Percentiles rank a stretch among this genome's conserved stretches.
These are phyloP conservation scores for Candida pseudoglaebosa DNA, from an alignment of 805 yeast genomes.

Conservation along the genomic window DNA sequence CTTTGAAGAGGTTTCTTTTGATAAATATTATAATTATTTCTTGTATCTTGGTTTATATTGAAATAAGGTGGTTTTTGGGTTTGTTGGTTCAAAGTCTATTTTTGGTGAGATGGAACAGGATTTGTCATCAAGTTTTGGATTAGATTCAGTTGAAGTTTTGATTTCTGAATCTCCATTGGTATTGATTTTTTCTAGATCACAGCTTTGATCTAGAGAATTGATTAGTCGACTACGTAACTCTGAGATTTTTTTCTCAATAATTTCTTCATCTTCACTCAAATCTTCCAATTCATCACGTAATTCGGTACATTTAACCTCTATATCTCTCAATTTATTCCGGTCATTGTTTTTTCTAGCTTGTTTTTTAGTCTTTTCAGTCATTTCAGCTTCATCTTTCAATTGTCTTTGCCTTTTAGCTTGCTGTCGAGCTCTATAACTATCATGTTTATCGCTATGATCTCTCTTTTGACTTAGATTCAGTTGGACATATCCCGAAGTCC, in stretches of 20 bases:
- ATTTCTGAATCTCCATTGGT: no score
- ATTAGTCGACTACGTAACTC: conserved; percentile 13
- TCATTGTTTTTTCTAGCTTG: conserved; percentile 22
- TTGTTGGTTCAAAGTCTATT: no score
- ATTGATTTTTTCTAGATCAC: no score
- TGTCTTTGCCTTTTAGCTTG: conserved; percentile 16
- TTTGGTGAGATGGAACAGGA: no score
- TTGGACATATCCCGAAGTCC: conserved; percentile 61
- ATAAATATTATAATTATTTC: no score
- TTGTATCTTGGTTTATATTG: no score
- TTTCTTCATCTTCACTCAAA: conserved; percentile 30
- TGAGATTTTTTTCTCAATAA: conserved; percentile 19
- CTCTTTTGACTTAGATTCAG: conserved; percentile 30
- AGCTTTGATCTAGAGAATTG: no score
- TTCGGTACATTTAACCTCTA: conserved; percentile 48
- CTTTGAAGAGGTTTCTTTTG: no score
- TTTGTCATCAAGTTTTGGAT: no score
- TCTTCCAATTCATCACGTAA: conserved; percentile 52
- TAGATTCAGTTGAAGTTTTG: no score
- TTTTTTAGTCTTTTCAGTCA: conserved; percentile 13
- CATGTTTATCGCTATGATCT: conserved; percentile 11
- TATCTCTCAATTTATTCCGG: conserved; percentile 33
- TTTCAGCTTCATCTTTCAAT: conserved; percentile 12
- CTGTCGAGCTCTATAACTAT: conserved; percentile 37
- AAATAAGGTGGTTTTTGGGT: no score